Percentiles rank a stretch among this genome's conserved stretches.
These are phyloP conservation scores for Kodamaea hsintzibuensis DNA, from an alignment of 805 yeast genomes.

Conservation along the genomic window DNA sequence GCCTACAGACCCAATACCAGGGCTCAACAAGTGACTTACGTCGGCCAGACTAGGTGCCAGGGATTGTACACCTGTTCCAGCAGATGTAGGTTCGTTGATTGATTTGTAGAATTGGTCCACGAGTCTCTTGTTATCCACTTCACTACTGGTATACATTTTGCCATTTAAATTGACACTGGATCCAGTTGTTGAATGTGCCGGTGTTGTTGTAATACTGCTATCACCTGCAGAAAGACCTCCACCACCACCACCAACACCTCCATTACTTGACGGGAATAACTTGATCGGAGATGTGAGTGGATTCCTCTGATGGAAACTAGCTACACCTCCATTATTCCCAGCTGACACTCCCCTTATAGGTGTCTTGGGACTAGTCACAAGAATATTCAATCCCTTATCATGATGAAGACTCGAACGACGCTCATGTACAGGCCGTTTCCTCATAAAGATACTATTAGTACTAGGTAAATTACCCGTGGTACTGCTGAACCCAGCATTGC, in stretches of 20 bases:
- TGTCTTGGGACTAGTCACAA: conserved; percentile 7
- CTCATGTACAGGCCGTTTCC: conserved; percentile 8
- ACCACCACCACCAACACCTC: too few species aligned
- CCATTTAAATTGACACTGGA: conserved; percentile 4
- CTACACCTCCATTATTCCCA: neutral
- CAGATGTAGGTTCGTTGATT: conserved; percentile 16
- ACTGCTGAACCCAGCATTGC: neutral
- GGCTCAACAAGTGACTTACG: neutral
- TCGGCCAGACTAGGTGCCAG: conserved; percentile 4
- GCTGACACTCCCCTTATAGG: conserved; percentile 5
- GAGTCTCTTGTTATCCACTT: conserved; percentile 31
- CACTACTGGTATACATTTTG: conserved; percentile 2
- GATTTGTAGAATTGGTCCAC: conserved; percentile 43
- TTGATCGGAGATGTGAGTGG: conserved; percentile 9
- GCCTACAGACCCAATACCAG: neutral
- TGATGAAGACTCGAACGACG: neutral
- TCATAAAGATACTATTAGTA: conserved; percentile 11
- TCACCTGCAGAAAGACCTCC: neutral
- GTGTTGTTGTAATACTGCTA: neutral
- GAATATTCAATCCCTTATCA: conserved; percentile 1
- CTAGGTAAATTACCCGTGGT: conserved; percentile 4
- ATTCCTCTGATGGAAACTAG: conserved; percentile 10
- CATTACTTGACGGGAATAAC: conserved; percentile 2
- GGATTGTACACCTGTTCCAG: neutral
- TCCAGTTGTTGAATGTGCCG: conserved; percentile 4